A percentile compares a stretch with the other conserved stretches of the same genome.
These are phyloP conservation scores for Ammopiptanthus mongolicus DNA, from an alignment of 306 rosid species.

Conservation along the genomic window DNA sequence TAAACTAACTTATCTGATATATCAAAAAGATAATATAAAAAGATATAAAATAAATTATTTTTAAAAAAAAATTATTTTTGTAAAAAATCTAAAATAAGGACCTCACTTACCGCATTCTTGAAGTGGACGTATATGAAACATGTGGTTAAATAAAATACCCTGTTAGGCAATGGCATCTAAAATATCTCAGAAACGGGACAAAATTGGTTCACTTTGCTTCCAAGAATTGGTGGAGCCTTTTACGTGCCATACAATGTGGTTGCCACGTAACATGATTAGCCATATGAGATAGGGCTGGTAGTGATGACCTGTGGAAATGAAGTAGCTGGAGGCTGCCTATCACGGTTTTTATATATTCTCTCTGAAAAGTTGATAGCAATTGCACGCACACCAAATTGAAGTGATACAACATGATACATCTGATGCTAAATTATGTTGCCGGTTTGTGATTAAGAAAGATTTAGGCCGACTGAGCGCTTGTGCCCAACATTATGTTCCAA, in stretches of 20 bases:
- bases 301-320: neutral
- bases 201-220: neutral
- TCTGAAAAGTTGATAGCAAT: neutral
- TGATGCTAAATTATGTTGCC: neutral
- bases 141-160: neutral
- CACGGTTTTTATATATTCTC: neutral
- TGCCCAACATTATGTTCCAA: neutral
- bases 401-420: neutral
- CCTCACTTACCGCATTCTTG: too few relatives aligned
- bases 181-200: neutral
- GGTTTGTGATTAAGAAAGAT: neutral
- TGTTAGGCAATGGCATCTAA: neutral
- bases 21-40: too few relatives aligned
- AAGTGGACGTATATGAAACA: too few relatives aligned
- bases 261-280: neutral
- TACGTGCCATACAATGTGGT: slow-evolving; percentile 3
- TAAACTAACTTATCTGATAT: too few relatives aligned
- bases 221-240: neutral
- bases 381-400: neutral
- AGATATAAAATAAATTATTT: too few relatives aligned
- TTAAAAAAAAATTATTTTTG: too few relatives aligned
- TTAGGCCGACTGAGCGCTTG: neutral
- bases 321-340: neutral
- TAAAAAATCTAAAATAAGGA: too few relatives aligned
- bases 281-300: neutral